Base-by-base conservation (phyloP, 2,329 filamentous ascomycete genomes). In the Capronia coronata region DNA sequence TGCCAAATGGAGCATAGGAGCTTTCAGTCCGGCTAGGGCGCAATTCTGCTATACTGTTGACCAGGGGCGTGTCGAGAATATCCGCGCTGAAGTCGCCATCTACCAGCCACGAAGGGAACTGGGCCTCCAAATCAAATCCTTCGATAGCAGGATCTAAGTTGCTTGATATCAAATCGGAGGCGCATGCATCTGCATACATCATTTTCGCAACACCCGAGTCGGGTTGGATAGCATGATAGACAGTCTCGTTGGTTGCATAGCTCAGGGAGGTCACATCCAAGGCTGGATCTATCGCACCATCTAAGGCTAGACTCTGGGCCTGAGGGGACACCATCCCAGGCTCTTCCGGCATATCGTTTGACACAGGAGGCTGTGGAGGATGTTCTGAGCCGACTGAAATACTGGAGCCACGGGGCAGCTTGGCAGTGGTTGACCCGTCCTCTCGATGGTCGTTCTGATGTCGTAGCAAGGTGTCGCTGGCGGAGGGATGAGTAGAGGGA, bases 401-500 rank as follows among this genome's bases (percentile, higher is more conserved):
- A 9, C 22, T 37, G 11, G 44, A 27, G 11, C 30, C 21, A 16
- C 27, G 10, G 8, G 37, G 34, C 9, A 25, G 16, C 16, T 49
- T 16, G 44, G 21, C 14, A 9, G 19, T 34, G 19, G 25, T 25
- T 11, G 52, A 32, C 7, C 13, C n/a, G 18, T 50, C 39, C 11
- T 50, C 48, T 10, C 16, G 30, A 30, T 56, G 55, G 27, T 56
- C 53, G 27, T 54, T 58, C 40, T 51, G 47, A 46, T 58, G 56
- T 23, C 56, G 51, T 2, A 58, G 46, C 13, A 58, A 38, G 11
- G 56, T 54, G 38, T 58, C 56, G 41, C 56, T 58, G 21, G 10
- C 16, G 34, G 13, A 43, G 11, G 8, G 7, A 37, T 35, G 16
- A 35, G 34, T 34, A 27, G 19, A 35, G 14, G 11, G 25, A 9